Conservation (phyloP, 2,329 filamentous ascomycete genomes). For the Cladosporium sp. region DNA sequence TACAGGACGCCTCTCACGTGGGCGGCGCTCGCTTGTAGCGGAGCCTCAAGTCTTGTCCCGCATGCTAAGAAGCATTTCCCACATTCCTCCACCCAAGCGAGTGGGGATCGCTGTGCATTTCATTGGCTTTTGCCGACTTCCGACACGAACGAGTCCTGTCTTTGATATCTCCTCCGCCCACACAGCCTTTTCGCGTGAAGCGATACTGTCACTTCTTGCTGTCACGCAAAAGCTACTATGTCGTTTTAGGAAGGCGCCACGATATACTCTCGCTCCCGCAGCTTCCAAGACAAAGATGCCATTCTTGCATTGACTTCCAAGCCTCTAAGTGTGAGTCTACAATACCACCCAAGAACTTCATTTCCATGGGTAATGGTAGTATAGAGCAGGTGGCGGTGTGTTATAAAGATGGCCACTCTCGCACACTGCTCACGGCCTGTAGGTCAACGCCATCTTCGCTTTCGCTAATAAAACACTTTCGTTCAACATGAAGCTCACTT, state of each 20-base stretch:
- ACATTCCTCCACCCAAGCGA: too few relatives aligned
- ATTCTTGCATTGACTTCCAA: neutral
- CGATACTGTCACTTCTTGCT: too few relatives aligned
- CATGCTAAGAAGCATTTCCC: too few relatives aligned
- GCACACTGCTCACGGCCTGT: neutral
- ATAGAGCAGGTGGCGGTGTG: neutral
- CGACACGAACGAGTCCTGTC: neutral
- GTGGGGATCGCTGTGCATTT: neutral
- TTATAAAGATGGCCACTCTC: neutral
- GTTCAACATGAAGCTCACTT: slow-evolving; percentile 6
- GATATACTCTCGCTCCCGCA: neutral
- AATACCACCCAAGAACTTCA: neutral
- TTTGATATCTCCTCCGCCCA: neutral
- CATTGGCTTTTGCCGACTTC: neutral
- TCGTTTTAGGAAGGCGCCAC: slow-evolving; percentile 6
- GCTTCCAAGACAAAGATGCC: slow-evolving; percentile 8
- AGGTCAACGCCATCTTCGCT: neutral
- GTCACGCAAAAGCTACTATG: neutral
- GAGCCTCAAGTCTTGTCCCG: slow-evolving; percentile 12
- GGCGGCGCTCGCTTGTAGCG: neutral
- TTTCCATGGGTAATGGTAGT: neutral
- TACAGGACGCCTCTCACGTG: neutral
- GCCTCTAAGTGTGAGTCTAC: slow-evolving; percentile 1
- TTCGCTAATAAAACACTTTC: neutral
- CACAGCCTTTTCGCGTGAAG: too few relatives aligned